Evolutionary conservation across 192 early-diverging fungal species (phyloP), one percentile per base, ranked within the genome.

Genomic region (Funneliformis geosporum): DNA sequence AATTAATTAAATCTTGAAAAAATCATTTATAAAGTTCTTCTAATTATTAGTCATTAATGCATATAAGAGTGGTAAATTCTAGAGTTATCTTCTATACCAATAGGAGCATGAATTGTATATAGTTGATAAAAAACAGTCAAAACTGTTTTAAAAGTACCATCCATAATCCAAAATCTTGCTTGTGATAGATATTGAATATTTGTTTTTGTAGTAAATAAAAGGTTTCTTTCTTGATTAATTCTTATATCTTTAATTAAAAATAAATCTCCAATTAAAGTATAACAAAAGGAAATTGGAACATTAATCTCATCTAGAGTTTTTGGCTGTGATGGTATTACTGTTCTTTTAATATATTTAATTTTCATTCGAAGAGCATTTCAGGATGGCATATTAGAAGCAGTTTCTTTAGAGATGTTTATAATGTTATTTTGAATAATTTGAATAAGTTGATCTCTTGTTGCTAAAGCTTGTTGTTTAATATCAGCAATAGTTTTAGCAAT

Each of bases 131-230:
- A 72, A 43, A 72, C n/a, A 5, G 70, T 72, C 11, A 40, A 40
- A 72, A 72, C 70, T 5, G 70, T 72, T 72, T 42, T 6, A 46
- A 72, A 72, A 1, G 40, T 72, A 5, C 70, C 40, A 72, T 72
- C 70, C 40, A 72, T 72, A 2, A 72, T 39, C 70, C 70, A 72
- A 47, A 44, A 72, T 12, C 16, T 4, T 21, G 43, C 21, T 72
- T 72, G 40, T n/a, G 16, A 21, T 14, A 72, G 43, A 72, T 42
- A 25, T 43, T n/a, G 70, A 5, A 72, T 42, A 42, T 72, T 72
- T 43, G 70, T 23, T 72, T n/a, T 72, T 5, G 70, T 72, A 4
- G 70, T 72, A n/a, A 72, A 72, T 6, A 72, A 2, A 72, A 72
- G 70, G 21, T 43, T 42, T 72, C 70, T 1, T 2, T 16, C 21